Percentiles rank a stretch among this genome's conserved stretches.
These are phyloP conservation scores for Pleurotus pulmonarius DNA, from an alignment of 768 basidiomycete genomes.

Conservation along the genomic window DNA sequence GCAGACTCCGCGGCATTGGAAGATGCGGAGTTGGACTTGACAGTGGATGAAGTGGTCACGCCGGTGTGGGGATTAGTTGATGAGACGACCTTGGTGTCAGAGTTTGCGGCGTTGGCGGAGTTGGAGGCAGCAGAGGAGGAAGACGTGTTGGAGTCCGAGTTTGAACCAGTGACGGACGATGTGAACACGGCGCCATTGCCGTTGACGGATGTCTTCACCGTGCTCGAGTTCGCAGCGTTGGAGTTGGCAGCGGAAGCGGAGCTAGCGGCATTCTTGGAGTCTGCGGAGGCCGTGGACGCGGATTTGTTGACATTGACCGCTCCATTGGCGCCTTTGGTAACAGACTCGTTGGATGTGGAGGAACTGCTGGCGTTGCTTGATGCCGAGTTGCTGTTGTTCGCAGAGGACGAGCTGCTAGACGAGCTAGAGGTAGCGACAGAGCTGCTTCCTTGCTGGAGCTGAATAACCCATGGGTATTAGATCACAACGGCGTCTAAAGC, in stretches of 20 bases:
- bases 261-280: background rate
- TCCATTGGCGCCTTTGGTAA: background rate
- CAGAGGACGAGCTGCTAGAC: conserved; percentile 1
- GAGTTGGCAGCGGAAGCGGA: background rate
- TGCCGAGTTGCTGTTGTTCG: background rate
- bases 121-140: background rate
- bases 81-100: background rate
- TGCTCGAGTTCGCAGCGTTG: conserved; percentile 5
- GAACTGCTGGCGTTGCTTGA: background rate
- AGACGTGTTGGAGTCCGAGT: conserved; percentile 1
- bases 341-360: background rate
- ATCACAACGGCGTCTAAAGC: too few relatives aligned
- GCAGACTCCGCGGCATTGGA: background rate
- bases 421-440: conserved; percentile 4
- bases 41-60: background rate
- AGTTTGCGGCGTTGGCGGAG: background rate
- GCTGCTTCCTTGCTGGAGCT: conserved; percentile 4
- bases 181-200: background rate
- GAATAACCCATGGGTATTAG: background rate
- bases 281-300: background rate
- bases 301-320: conserved; percentile 1
- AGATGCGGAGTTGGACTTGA: conserved; percentile 1
- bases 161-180: background rate
- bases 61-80: conserved; percentile 3
- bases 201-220: conserved; percentile 3